Base-by-base conservation (phyloP, 2,329 filamentous ascomycete genomes). In the Pseudopithomyces chartarum region DNA sequence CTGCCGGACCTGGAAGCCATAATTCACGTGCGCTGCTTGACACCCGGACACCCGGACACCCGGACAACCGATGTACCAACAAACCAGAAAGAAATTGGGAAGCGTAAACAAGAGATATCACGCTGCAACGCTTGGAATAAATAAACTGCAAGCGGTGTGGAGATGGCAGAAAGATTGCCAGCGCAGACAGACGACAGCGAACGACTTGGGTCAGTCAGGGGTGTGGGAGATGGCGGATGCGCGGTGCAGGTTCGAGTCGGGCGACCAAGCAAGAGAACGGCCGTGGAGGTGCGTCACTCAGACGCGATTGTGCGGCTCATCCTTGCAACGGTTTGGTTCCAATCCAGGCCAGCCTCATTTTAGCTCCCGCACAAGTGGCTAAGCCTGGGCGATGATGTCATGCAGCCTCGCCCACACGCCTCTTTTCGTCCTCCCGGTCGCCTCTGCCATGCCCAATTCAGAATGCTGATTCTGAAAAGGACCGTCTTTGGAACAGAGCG, bases 1-100 rank as follows among this genome's bases (percentile, higher is more conserved):
- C 51, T 55, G 57, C 58, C 54, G 58, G n/a, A n/a, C n/a, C n/a
- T n/a, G n/a, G 61, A 56, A 33, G 61, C 59, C 67, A 70, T 71
- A 38, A 54, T 54, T 50, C 32, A 17, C 34, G 40, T 19, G 38
- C n/a, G 23, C 13, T 33, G 11, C 15, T 29, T 13, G 22, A 19
- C 32, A 47, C 6, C n/a, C 4, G 44, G 19, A 2, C 7, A 45
- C 11, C 10, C 15, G 12, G 12, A 26, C 26, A 26, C 23, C 7
- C 10, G 15, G 13, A 17, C 26, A 33, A n/a, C n/a, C n/a, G 43
- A 10, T 17, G 23, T 47, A 13, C 6, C 13, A 34, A 48, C 4
- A 10, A 8, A 36, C 2, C n/a, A n/a, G n/a, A n/a, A n/a, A n/a
- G n/a, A n/a, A n/a, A n/a, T n/a, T n/a, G 19, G 48, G 34, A 32